Evolutionary conservation across 139 green algal genomes (phyloP), one percentile per base, ranked within the genome.

Genomic region (Chlorella sp.): DNA sequence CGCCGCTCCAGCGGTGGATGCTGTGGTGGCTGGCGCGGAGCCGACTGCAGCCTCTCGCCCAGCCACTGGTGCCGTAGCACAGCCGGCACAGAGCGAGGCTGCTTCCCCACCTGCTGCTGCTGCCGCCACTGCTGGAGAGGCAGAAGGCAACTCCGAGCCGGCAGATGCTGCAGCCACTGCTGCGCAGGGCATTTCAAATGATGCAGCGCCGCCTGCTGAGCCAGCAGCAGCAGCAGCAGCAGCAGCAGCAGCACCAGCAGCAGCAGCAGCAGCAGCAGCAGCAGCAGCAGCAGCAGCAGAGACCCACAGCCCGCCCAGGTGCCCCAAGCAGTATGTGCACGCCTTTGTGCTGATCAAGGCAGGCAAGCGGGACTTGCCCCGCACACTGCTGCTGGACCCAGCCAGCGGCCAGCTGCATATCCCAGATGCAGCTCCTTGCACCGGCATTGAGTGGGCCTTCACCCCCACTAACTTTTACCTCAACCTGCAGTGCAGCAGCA

Each of bases 331-430:
- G 26, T 78, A 88, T 28, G 83, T 96, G 82, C 95, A 98, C 73
- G 91, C 92, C 0, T 98, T 94, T 92, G 93, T 98, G 80, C 88
- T 98, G 78, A 87, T 98, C 32, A 90, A 93, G 82, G 74, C 94
- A 0, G 92, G 91, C 34, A 91, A 88, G 70, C 81, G 94, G 4
- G 93, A 97, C 39, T 85, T 94, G 74, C 28, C 60, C 15, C 57
- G 92, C 69, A 69, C 87, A 6, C 63, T 95, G 28, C 96, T 97
- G 74, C 71, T 98, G 4, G 94, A 98, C 87, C 92, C 94, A 1
- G 87, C 81, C 73, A 97, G 92, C 2, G 94, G 92, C 9, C 55
- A 76, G 7, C 63, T 79, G n/a, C 95, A 95, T 85, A 30, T 76
- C 6, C 38, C 92, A 18, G 47, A 75, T 2, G 70, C 62, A 16